Percentiles rank a stretch among this genome's conserved stretches.
phyloP scores from a whole-genome alignment of 148 eudicot species.

The Linanthus parryae region DNA sequence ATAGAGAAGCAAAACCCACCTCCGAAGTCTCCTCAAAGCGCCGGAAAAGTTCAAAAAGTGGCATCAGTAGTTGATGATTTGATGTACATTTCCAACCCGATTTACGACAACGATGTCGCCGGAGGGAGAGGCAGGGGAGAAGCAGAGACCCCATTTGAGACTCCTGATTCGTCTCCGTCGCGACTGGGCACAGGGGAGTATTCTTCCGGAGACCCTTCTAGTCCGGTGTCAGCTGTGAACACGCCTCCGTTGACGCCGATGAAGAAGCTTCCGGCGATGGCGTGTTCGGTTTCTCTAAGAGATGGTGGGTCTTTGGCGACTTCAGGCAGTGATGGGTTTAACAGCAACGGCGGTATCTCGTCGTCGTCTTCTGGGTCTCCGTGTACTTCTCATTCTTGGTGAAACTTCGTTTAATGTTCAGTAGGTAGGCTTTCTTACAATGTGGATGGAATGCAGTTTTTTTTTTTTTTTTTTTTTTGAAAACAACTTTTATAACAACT shows the following conservation, averaged over 20 bases:
- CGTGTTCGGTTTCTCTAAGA: slow-evolving; percentile 39
- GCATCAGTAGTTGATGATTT: slow-evolving; percentile 12
- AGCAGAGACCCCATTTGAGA: slow-evolving; percentile 65
- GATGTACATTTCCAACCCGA: slow-evolving; percentile 76
- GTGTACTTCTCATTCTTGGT: slow-evolving; percentile 69
- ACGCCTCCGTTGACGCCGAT: slow-evolving; percentile 58
- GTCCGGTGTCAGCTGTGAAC: neutral
- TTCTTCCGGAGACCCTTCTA: slow-evolving; percentile 15
- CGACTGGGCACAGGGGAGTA: slow-evolving; percentile 28
- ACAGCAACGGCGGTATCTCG: slow-evolving; percentile 33
- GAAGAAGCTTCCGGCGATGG: slow-evolving; percentile 58
- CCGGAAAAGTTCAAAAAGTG: slow-evolving; percentile 6
- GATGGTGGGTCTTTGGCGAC: slow-evolving; percentile 44
- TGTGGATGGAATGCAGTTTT: too few relatives aligned
- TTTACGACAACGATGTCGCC: slow-evolving; percentile 38
- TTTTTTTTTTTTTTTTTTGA: too few relatives aligned
- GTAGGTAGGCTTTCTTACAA: too few relatives aligned
- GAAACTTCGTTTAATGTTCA: too few relatives aligned
- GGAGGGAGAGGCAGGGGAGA: slow-evolving; percentile 16
- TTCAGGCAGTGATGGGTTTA: slow-evolving; percentile 37
- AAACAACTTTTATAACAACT: too few relatives aligned
- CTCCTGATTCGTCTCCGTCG: slow-evolving; percentile 74
- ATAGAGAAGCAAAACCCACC: slow-evolving; percentile 23
- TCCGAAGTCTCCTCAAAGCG: slow-evolving; percentile 8
- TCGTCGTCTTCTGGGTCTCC: slow-evolving; percentile 57